Evolutionary conservation across 2,329 filamentous ascomycete species (phyloP).

Genomic region (Paramyrothecium sp.): DNA sequence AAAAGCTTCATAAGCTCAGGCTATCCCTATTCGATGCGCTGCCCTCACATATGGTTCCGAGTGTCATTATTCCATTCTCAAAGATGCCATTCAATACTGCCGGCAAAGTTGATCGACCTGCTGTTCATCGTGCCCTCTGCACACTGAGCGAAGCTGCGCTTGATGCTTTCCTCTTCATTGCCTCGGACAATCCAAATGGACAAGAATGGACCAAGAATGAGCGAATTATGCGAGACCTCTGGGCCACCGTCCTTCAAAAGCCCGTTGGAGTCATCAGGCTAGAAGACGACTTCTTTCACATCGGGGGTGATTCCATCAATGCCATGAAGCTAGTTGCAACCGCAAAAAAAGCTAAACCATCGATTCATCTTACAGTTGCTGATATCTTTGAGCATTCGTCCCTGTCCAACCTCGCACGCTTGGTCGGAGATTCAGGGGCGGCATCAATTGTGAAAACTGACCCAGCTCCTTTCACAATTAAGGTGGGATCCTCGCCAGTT

Average conservation of each 20-base stretch:
- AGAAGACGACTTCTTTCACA: conserved; percentile 43
- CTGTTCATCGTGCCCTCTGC: conserved; percentile 3
- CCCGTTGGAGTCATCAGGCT: conserved; percentile 22
- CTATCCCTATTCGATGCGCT: background rate
- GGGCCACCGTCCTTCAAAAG: background rate
- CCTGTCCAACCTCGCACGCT: conserved; percentile 13
- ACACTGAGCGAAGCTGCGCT: background rate
- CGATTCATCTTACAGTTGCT: conserved; percentile 38
- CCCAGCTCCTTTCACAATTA: conserved; percentile 10
- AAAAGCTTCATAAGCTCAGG: background rate
- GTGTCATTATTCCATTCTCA: background rate
- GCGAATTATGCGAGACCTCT: background rate
- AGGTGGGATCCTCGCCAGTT: background rate
- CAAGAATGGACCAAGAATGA: background rate
- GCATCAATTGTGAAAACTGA: background rate
- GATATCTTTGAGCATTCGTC: conserved; percentile 34
- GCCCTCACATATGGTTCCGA: conserved; percentile 4
- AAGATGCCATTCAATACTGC: conserved; percentile 4
- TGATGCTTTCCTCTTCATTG: background rate
- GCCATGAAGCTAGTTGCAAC: conserved; percentile 39
- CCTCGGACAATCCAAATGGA: conserved; percentile 1
- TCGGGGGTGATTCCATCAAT: conserved; percentile 43
- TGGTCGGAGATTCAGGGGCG: conserved; percentile 9
- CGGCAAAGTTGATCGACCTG: conserved; percentile 6
- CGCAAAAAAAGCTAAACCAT: conserved; percentile 32